Evolutionary conservation across 495 filamentous ascomycete genomes (phyloP).

Genomic region (Collariella sp.): DNA sequence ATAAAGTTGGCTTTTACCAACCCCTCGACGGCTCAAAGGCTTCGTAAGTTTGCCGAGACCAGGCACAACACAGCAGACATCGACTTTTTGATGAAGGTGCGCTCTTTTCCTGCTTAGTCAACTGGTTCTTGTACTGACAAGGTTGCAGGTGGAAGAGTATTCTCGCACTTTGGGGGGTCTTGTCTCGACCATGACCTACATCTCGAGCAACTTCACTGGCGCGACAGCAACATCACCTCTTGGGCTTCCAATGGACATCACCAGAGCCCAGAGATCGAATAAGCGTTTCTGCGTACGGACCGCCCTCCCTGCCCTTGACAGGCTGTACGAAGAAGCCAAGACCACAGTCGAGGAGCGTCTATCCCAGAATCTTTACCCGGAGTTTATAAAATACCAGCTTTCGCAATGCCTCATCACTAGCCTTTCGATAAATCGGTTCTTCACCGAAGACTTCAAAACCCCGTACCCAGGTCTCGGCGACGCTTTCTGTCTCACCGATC

Average conservation of each 20-base stretch:
- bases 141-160: conserved; percentile 27
- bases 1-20: conserved; percentile 42
- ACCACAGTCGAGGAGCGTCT: conserved; percentile 36
- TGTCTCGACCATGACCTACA: conserved; percentile 34
- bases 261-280: conserved; percentile 31
- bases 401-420: conserved; percentile 18
- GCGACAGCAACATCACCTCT: conserved; percentile 35
- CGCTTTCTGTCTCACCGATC: conserved; percentile 29
- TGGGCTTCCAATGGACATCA: conserved; percentile 26
- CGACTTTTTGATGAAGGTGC: conserved; percentile 43
- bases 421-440: conserved; percentile 11
- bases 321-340: conserved; percentile 39
- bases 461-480: conserved; percentile 31
- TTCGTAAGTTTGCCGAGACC: conserved; percentile 38
- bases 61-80: conserved; percentile 38
- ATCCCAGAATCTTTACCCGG: conserved; percentile 39
- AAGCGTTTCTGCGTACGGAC: conserved; percentile 33
- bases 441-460: conserved; percentile 9
- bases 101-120: background rate
- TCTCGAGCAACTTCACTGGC: conserved; percentile 39
- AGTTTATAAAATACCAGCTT: conserved; percentile 39
- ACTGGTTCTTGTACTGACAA: background rate
- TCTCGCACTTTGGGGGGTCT: conserved; percentile 29
- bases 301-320: conserved; percentile 37
- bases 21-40: conserved; percentile 33